phyloP scores from a whole-genome alignment of 2,329 filamentous ascomycete species.

The Colletotrichum viniferum region DNA sequence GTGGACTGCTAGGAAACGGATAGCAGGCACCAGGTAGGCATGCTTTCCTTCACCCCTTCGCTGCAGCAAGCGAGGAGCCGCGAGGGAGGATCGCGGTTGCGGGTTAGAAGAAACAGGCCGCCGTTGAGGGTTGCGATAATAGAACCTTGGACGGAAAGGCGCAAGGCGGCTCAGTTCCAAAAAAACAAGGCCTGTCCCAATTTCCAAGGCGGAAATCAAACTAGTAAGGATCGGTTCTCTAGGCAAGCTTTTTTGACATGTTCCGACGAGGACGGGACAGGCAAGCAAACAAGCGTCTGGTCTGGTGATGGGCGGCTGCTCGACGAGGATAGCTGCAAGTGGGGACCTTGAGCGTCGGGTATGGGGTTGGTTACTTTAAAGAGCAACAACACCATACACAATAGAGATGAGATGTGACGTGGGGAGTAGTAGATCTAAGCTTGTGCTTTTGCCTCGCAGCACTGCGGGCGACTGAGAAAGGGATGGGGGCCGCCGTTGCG shows the following conservation, averaged over 20 bases:
- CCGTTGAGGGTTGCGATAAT: background rate
- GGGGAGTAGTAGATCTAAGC: slow-evolving; percentile 3
- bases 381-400: slow-evolving; percentile 4
- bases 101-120: background rate
- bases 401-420: slow-evolving; percentile 17
- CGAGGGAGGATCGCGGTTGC: background rate
- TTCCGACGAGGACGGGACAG: slow-evolving; percentile 9
- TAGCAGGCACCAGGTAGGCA: slow-evolving; percentile 7
- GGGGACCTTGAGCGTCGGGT: slow-evolving; percentile 15
- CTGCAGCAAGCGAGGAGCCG: background rate
- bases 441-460: background rate
- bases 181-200: background rate
- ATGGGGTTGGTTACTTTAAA: slow-evolving; percentile 19
- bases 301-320: background rate
- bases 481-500: slow-evolving; percentile 4
- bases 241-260: slow-evolving; percentile 14
- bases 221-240: slow-evolving; percentile 16
- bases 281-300: background rate
- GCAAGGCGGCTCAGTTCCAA: background rate
- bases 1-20: slow-evolving; percentile 3
- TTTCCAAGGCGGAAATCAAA: background rate
- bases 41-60: slow-evolving; percentile 5
- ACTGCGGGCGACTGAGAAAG: background rate
- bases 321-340: slow-evolving; percentile 15
- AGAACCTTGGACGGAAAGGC: background rate